Base-by-base conservation (phyloP, 2,329 filamentous ascomycete genomes). In the Diplocarpon mali region DNA sequence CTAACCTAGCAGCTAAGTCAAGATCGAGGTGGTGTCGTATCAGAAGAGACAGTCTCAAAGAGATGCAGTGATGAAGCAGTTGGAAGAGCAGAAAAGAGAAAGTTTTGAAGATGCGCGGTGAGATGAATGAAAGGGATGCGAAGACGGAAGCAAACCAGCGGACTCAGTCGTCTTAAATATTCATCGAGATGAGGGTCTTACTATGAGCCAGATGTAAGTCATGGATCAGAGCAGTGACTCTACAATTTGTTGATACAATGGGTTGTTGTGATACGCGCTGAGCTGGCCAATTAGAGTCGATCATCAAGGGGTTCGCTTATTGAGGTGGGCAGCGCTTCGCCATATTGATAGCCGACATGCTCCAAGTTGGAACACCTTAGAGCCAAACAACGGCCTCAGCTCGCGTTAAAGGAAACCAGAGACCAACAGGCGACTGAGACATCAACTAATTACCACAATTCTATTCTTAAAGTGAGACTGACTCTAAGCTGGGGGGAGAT, bases 221-320 rank as follows among this genome's bases (percentile, higher is more conserved):
- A 50, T 35, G 37, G 48, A 50, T 48, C 31, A 47, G 42, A 42
- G 12, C 31, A 36, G 44, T 53, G 53, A 56, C 49, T 60, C 57
- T 60, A 60, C 55, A 53, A 56, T 55, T 58, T 55, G 45, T 53
- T 59, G 59, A 60, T 55, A 60, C 59, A 56, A 40, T 40, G 38
- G 47, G 42, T 32, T 51, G 58, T 60, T 17, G 47, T 57, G 51
- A 49, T 52, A 57, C 43, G 40, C 59, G 59, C 59, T 60, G 55
- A 36, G 39, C 28, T 50, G 52, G 46, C 59, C 58, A 60, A 61
- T 61, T 24, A 46, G 53, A 55, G 31, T 29, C 12, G 32, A 42
- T 27, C 38, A 38, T 16, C 16, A 40, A 37, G n/a, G 36, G 41
- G 49, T 49, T 37, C 48, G 36, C 34, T 48, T 39, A 35, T 38